A percentile compares a stretch with the other conserved stretches of the same genome.
Evolutionary conservation across 2,329 filamentous ascomycete species (phyloP).

Genomic region (Curvularia sp.): DNA sequence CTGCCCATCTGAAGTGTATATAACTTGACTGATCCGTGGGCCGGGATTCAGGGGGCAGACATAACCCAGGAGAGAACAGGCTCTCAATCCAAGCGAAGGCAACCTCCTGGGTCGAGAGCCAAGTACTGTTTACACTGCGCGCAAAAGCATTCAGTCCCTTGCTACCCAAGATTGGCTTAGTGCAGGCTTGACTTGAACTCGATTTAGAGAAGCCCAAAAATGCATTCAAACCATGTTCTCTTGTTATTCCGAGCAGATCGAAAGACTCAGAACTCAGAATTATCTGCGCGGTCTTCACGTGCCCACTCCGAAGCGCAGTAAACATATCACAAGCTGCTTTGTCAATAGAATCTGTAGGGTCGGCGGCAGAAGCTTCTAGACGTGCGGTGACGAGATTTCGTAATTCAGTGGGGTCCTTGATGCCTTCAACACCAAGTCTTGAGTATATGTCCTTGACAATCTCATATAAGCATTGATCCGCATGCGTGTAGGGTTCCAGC

Average conservation of each 20-base stretch:
- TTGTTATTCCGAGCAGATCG: conserved; percentile 58
- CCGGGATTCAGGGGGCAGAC: conserved; percentile 17
- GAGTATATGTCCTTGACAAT: conserved; percentile 61
- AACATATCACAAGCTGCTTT: conserved; percentile 55
- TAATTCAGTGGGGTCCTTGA: conserved; percentile 54
- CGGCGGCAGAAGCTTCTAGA: conserved; percentile 5
- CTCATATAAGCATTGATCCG: conserved; percentile 66
- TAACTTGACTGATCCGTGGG: conserved; percentile 57
- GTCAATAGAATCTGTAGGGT: conserved; percentile 31
- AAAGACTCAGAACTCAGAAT: conserved; percentile 59
- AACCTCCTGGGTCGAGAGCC: conserved; percentile 60
- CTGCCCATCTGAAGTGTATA: conserved; percentile 61
- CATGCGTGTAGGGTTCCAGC: conserved; percentile 60
- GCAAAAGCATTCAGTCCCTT: conserved; percentile 54
- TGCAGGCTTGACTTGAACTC: conserved; percentile 50
- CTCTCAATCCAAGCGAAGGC: conserved; percentile 62
- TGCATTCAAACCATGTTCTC: conserved; percentile 60
- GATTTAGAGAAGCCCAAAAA: conserved; percentile 65
- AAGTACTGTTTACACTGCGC: conserved; percentile 55
- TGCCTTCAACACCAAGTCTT: conserved; percentile 58
- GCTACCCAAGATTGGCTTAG: conserved; percentile 51
- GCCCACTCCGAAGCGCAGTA: conserved; percentile 44
- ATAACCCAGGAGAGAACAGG: conserved; percentile 56
- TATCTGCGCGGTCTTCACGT: conserved; percentile 55
- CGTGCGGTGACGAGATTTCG: conserved; percentile 37